Percentiles rank a stretch among this genome's conserved stretches.
phyloP scores from a whole-genome alignment of 2,329 filamentous ascomycete genomes.

The Monosporascus sp. region DNA sequence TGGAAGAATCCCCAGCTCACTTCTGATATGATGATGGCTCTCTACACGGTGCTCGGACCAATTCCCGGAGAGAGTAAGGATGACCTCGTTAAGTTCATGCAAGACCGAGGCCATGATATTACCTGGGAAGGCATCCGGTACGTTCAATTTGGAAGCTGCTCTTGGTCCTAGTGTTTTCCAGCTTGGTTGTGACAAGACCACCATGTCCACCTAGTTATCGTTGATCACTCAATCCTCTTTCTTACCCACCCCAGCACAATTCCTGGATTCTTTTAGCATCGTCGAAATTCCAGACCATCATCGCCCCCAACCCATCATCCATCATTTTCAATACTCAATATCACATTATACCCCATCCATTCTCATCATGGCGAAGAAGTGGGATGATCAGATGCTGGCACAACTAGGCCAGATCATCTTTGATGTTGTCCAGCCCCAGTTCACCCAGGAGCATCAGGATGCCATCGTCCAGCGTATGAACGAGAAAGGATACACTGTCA shows the following conservation, averaged over 20 bases:
- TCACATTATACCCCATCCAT: too few species aligned
- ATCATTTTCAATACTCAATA: too few species aligned
- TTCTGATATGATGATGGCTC: slow-evolving; percentile 23
- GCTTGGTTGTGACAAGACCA: neutral
- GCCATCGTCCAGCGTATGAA: slow-evolving; percentile 17
- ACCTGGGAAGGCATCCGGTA: slow-evolving; percentile 43
- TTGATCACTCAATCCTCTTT: neutral
- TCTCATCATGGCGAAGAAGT: slow-evolving; percentile 5
- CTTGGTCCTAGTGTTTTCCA: slow-evolving; percentile 1
- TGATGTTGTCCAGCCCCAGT: slow-evolving; percentile 6
- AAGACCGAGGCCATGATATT: slow-evolving; percentile 26
- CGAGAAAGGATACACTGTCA: slow-evolving; percentile 13
- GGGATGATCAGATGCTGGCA: slow-evolving; percentile 11
- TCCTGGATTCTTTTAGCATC: neutral
- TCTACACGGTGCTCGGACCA: slow-evolving; percentile 14
- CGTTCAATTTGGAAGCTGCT: slow-evolving; percentile 12
- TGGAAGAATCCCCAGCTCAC: neutral
- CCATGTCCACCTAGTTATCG: neutral
- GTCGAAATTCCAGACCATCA: neutral
- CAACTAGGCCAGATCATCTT: slow-evolving; percentile 19
- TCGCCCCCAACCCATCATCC: too few species aligned
- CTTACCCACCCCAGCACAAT: neutral
- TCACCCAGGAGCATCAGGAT: slow-evolving; percentile 15
- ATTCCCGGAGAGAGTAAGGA: slow-evolving; percentile 20
- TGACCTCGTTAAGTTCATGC: slow-evolving; percentile 27